Base-by-base conservation (phyloP, 1,139 yeast genomes). In the Protomyces macrosporus region DNA sequence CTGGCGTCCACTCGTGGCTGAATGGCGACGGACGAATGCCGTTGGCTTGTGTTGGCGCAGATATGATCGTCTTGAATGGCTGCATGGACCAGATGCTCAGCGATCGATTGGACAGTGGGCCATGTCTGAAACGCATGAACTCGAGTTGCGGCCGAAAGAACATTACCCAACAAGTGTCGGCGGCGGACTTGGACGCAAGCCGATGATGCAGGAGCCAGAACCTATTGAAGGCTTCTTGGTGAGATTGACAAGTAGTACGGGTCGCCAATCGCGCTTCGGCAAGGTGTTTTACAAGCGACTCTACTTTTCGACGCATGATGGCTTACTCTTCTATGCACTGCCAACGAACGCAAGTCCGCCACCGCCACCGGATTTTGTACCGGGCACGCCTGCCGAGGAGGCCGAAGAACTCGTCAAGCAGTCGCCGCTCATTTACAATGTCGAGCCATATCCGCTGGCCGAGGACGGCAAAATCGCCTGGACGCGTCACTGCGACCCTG, bases 31-130 rank as follows among this genome's bases (percentile, higher is more conserved):
- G 57, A 70, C 72, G 12, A 67, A 68, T 3, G 71, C 73, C 73
- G 78, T 69, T 71, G 89, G 88, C 66, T 81, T 79, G 72, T 87
- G 81, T 70, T 83, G 87, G 79, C 82, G 84, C 67, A 77, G 82
- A 58, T 88, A 86, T 71, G 96, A 89, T 72, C 76, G 90, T 42
- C 70, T 89, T 10, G 95, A 88, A 69, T 90, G 96, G 96, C 75
- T 85, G 7, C 73, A 79, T 56, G 85, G 84, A 52, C 79, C 81
- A 54, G 77, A 81, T 50, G 82, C 83, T 63, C 69, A 79, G 4
- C 77, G 85, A 35, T 73, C 82, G 36, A 76, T 78, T 45, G 76
- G 79, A 35, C 74, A 77, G 6, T 78, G 82, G 78, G 77, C 78
- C 0, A 76, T 80, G 74, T 70, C 69, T 59, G 72, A 72, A 16